A percentile compares a stretch with the other conserved stretches of the same genome.
Conservation (phyloP, 805 yeast genomes). For the Starmerella scarabaei region DNA sequence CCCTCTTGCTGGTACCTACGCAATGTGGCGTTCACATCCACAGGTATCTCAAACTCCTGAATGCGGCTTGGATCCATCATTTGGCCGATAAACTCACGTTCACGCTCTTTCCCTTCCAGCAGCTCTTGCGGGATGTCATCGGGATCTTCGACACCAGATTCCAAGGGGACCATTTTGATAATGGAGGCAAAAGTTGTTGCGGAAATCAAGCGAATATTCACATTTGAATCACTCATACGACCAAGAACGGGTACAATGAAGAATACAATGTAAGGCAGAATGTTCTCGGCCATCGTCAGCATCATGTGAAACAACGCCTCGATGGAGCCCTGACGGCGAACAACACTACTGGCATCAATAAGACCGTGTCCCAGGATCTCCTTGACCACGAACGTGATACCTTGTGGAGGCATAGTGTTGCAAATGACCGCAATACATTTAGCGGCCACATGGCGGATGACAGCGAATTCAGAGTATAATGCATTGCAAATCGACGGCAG, state of each 20-base stretch:
- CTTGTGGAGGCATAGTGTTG: conserved; percentile 49
- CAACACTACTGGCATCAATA: conserved; percentile 55
- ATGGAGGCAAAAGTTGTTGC: conserved; percentile 95
- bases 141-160: conserved; percentile 95
- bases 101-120: conserved; percentile 79
- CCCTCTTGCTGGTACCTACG: conserved; percentile 97
- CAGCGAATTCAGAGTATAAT: conserved; percentile 60
- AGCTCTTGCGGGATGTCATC: conserved; percentile 75
- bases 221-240: conserved; percentile 91
- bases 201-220: conserved; percentile 76
- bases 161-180: conserved; percentile 88
- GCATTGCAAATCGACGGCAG: conserved; percentile 41
- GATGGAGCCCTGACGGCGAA: conserved; percentile 82
- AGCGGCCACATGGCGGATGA: conserved; percentile 79
- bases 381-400: conserved; percentile 70
- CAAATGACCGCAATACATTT: conserved; percentile 77
- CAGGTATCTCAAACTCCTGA: conserved; percentile 76
- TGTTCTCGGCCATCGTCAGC: conserved; percentile 70
- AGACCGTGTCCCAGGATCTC: conserved; percentile 58
- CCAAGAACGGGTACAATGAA: conserved; percentile 93
- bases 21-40: conserved; percentile 79
- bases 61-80: conserved; percentile 96
- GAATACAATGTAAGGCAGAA: conserved; percentile 88
- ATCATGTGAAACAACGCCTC: conserved; percentile 83
- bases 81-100: conserved; percentile 86